Percentiles rank a stretch among this genome's conserved stretches.
Evolutionary conservation across 139 green algal species (phyloP).

Genomic region (Astrephomene gubernaculifera): DNA sequence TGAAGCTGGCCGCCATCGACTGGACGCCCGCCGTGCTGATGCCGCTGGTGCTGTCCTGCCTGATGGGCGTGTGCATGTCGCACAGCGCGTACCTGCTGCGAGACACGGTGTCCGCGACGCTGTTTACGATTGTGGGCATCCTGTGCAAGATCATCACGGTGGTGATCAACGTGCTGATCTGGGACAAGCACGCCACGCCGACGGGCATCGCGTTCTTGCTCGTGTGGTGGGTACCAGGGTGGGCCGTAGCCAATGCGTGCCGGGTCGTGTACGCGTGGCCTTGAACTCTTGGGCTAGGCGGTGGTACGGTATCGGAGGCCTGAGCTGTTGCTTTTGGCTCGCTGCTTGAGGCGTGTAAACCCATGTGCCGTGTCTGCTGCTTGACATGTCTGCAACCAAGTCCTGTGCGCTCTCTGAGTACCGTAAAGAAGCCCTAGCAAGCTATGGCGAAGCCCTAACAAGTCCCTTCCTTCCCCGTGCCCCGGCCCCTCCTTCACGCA

Average conservation of each 20-base stretch:
- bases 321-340: too few species aligned
- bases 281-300: not conserved
- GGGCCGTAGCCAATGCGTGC: not conserved
- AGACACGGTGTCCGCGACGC: constrained; percentile 76
- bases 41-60: constrained; percentile 75
- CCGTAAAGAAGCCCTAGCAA: not conserved
- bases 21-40: constrained; percentile 45
- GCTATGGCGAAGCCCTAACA: not conserved
- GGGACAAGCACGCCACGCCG: constrained; percentile 55
- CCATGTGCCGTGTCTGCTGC: not conserved
- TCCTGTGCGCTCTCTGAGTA: not conserved
- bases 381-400: not conserved
- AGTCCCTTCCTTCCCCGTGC: too few species aligned
- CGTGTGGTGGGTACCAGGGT: constrained; percentile 37
- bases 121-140: constrained; percentile 89
- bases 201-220: constrained; percentile 52
- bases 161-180: constrained; percentile 57
- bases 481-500: too few species aligned
- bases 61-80: constrained; percentile 71
- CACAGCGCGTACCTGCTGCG: constrained; percentile 78
- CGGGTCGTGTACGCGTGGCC: not conserved
- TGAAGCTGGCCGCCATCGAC: constrained; percentile 31
- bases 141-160: constrained; percentile 81
- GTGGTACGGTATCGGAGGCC: not conserved
- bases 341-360: not conserved